Base-by-base conservation (phyloP, 345 rosid genomes). In the Nasturtium officinale region DNA sequence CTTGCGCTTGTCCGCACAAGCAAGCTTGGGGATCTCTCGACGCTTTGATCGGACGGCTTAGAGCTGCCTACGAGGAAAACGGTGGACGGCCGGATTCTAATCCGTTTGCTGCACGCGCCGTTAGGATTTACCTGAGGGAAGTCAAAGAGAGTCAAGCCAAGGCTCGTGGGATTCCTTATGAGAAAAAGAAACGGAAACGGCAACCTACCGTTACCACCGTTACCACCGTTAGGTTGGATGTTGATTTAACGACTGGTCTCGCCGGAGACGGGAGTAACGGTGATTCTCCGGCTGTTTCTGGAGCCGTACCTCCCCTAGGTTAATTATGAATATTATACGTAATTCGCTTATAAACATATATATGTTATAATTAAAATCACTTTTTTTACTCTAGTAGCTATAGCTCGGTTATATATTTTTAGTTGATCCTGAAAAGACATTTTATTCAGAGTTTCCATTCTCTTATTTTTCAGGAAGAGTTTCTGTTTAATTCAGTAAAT, bases 11-110 rank as follows among this genome's bases (percentile, higher is more conserved):
- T 61, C 90, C 92, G 11, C 78, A 84, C 38, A 87, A 80, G 40
- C 92, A 87, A 63, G 92, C 92, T 26, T 85, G 92, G 90, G 92
- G 92, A 8, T 85, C 90, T 77, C 87, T 87, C 18, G 92, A 87
- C 73, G 87, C 92, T 23, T 80, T 87, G 71, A 84, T 87, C 80
- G 92, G 92, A 73, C 84, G 92, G 74, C 82, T 87, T 60, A 81
- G 92, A 66, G 92, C 92, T 1, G 90, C 92, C 7, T 85, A 80
- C 32, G 92, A 87, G 37, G 92, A 87, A 74, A 85, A 84, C 82
- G 85, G 84, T 4, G 92, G 92, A 25, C 78, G 73, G 53, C 82
- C 77, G 0, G 92, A 87, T 43, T 75, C 77, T 1, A 87, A 87
- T 15, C 92, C 90, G 13, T 85, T 87, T 47, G 92, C 88, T 30